Percentiles rank a stretch among this genome's conserved stretches.
Evolutionary conservation across 441 rosid genomes (phyloP).

Genomic region (Hura crepitans): DNA sequence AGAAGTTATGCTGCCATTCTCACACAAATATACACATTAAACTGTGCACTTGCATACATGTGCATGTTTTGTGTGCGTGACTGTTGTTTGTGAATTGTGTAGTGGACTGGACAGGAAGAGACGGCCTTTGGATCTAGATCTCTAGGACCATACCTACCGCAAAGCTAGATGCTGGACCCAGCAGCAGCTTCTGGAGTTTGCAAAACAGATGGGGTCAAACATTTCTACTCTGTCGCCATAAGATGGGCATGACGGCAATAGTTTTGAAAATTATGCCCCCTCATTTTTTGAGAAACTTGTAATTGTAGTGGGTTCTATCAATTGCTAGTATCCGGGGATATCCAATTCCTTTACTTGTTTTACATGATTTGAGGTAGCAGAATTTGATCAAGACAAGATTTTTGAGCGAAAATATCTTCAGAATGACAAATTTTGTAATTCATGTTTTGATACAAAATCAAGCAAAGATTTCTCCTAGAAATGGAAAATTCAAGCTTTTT

Average conservation of each 20-base stretch:
- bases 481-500: background rate
- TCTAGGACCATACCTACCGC: too few relatives aligned
- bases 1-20: too few relatives aligned
- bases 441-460: background rate
- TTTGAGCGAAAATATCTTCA: background rate
- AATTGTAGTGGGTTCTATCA: background rate
- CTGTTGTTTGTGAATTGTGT: too few relatives aligned
- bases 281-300: conserved; percentile 1
- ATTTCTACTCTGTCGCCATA: background rate
- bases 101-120: too few relatives aligned
- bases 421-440: background rate
- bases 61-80: too few relatives aligned
- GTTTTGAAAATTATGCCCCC: background rate
- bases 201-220: background rate
- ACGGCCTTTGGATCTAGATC: too few relatives aligned
- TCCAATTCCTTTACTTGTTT: background rate
- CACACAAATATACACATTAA: too few relatives aligned
- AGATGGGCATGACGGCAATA: background rate
- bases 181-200: background rate
- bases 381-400: background rate
- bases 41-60: too few relatives aligned
- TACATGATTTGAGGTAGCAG: background rate
- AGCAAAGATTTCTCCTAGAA: background rate
- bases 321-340: background rate
- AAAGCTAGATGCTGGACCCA: too few relatives aligned